phyloP scores from a whole-genome alignment of 2,329 filamentous ascomycete species.

The Phyllosticta citriasiana region DNA sequence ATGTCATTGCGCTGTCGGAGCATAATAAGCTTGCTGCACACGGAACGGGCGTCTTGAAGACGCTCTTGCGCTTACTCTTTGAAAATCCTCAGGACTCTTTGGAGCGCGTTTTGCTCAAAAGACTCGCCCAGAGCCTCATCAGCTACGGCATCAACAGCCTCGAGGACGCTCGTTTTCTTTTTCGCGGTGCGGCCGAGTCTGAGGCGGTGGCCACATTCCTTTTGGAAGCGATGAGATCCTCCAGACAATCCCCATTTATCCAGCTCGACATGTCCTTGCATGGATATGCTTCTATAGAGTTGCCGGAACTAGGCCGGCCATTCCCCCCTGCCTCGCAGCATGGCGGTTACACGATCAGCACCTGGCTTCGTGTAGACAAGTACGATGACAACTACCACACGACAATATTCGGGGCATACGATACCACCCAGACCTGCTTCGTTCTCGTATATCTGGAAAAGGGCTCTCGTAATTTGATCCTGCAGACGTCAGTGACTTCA shows the following conservation, averaged over 20 bases:
- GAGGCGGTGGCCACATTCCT: slow-evolving; percentile 56
- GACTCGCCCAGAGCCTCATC: slow-evolving; percentile 61
- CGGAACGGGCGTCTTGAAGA: slow-evolving; percentile 25
- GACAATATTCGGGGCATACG: slow-evolving; percentile 91
- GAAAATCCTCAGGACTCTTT: background rate
- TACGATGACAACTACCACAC: slow-evolving; percentile 83
- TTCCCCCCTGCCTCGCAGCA: slow-evolving; percentile 71
- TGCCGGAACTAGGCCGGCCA: slow-evolving; percentile 70
- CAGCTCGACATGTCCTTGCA: slow-evolving; percentile 87
- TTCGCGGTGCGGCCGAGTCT: slow-evolving; percentile 44
- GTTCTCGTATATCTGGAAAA: slow-evolving; percentile 87
- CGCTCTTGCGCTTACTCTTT: slow-evolving; percentile 25
- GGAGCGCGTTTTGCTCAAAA: slow-evolving; percentile 40
- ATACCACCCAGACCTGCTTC: slow-evolving; percentile 86
- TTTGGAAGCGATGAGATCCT: slow-evolving; percentile 61
- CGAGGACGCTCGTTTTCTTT: slow-evolving; percentile 74
- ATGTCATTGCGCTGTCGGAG: slow-evolving; percentile 25
- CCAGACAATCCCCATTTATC: slow-evolving; percentile 72
- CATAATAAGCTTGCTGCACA: slow-evolving; percentile 30
- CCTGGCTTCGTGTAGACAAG: slow-evolving; percentile 80
- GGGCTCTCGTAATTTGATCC: slow-evolving; percentile 85
- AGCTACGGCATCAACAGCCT: slow-evolving; percentile 67
- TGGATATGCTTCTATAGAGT: slow-evolving; percentile 82
- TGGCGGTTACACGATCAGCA: slow-evolving; percentile 77
- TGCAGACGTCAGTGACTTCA: slow-evolving; percentile 88